Evolutionary conservation across 768 basidiomycete species (phyloP).

Genomic region (Phlegmacium glaucopus): DNA sequence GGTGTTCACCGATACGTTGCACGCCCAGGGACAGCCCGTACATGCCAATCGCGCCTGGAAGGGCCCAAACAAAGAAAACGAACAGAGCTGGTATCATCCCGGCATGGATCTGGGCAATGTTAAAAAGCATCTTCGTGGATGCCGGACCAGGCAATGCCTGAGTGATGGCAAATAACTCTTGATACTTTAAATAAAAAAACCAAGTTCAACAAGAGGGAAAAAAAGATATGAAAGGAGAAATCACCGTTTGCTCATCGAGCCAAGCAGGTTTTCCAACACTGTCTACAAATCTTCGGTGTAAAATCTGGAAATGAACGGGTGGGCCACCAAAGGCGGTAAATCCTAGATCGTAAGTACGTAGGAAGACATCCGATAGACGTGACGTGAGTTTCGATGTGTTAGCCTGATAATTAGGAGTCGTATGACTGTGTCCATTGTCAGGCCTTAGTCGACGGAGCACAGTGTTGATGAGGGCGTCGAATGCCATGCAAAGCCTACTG

Average conservation of each 20-base stretch:
- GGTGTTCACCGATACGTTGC: conserved; percentile 33
- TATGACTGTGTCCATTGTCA: background rate
- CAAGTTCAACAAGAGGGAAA: background rate
- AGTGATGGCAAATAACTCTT: conserved; percentile 45
- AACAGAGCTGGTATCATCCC: conserved; percentile 39
- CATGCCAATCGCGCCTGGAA: conserved; percentile 50
- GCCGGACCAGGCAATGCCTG: conserved; percentile 49
- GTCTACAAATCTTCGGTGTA: conserved; percentile 26
- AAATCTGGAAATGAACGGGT: background rate
- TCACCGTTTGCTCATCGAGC: conserved; percentile 39
- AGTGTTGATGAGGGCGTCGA: conserved; percentile 12
- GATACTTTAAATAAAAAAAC: conserved; percentile 37
- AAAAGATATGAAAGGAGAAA: conserved; percentile 3
- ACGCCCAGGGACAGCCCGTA: conserved; percentile 42
- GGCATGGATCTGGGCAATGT: conserved; percentile 39
- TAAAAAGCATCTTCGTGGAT: conserved; percentile 46
- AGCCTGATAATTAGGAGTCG: conserved; percentile 7
- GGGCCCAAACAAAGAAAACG: conserved; percentile 40
- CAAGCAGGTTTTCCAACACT: conserved; percentile 31
- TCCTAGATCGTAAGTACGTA: conserved; percentile 18
- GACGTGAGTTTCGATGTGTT: conserved; percentile 18
- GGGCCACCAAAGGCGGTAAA: conserved; percentile 16
- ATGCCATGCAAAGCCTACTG: conserved; percentile 9
- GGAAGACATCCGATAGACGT: conserved; percentile 21
- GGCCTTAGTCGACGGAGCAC: conserved; percentile 7